phyloP scores from a whole-genome alignment of 257 asterid species.

The Handroanthus guayacan region DNA sequence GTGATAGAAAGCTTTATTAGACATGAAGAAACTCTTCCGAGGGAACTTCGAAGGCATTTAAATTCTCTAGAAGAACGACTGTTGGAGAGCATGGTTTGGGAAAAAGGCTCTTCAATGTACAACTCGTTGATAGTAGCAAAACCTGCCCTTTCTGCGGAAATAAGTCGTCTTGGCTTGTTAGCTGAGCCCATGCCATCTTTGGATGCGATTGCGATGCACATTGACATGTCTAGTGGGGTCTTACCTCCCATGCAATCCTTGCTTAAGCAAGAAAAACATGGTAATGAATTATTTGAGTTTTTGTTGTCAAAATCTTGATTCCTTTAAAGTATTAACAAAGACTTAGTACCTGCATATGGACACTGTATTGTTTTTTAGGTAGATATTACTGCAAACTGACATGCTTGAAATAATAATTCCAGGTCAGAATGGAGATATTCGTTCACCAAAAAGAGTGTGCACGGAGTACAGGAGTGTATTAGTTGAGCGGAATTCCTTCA shows the following conservation, averaged over 20 bases:
- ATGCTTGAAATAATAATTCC: slow-evolving; percentile 41
- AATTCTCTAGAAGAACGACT: slow-evolving; percentile 96
- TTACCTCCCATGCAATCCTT: slow-evolving; percentile 51
- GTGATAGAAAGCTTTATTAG: slow-evolving; percentile 97
- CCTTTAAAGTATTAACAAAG: slow-evolving; percentile 7
- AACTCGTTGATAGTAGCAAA: slow-evolving; percentile 88
- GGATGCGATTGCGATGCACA: slow-evolving; percentile 91
- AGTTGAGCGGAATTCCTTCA: slow-evolving; percentile 93
- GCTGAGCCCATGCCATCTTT: slow-evolving; percentile 99
- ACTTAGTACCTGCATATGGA: slow-evolving; percentile 2
- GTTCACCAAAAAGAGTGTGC: slow-evolving; percentile 87
- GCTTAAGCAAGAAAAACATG: slow-evolving; percentile 69
- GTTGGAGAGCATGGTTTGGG: slow-evolving; percentile 99
- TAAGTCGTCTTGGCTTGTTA: slow-evolving; percentile 82
- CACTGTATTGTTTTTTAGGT: slow-evolving; percentile 30
- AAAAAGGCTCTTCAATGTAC: slow-evolving; percentile 98
- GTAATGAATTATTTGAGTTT: slow-evolving; percentile 45
- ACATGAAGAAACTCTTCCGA: slow-evolving; percentile 96
- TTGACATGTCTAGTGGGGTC: slow-evolving; percentile 63
- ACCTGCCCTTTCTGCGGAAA: slow-evolving; percentile 85
- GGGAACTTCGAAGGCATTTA: slow-evolving; percentile 93
- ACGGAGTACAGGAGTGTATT: slow-evolving; percentile 81
- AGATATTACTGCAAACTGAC: slow-evolving; percentile 29
- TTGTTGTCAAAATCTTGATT: slow-evolving; percentile 20
- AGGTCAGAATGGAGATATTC: slow-evolving; percentile 86